Conservation (phyloP, 2,329 filamentous ascomycete species). For the Dichotomopilus funicola region DNA sequence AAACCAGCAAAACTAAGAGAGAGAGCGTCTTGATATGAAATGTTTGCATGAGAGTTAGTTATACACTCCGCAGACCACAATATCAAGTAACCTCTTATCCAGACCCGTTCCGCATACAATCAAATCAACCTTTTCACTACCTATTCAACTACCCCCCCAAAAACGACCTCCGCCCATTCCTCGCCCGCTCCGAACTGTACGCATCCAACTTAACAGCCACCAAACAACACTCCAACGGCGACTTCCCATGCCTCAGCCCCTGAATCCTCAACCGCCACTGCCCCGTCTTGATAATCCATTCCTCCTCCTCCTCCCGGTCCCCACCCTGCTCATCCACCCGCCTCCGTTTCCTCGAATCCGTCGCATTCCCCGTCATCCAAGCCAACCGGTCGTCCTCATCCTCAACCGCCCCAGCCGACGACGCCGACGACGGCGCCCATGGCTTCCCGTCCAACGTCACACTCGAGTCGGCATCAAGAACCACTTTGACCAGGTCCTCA, state of each 20-base stretch:
- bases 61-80: not conserved
- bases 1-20: not conserved
- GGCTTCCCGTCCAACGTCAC: slow-evolving; percentile 53
- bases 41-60: too few relatives aligned
- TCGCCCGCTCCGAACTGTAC: slow-evolving; percentile 55
- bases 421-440: slow-evolving; percentile 25
- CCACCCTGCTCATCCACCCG: slow-evolving; percentile 33
- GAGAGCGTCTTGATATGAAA: not conserved
- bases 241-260: slow-evolving; percentile 41
- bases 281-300: slow-evolving; percentile 61
- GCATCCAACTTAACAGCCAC: slow-evolving; percentile 72
- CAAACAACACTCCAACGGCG: slow-evolving; percentile 62
- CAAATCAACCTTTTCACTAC: not conserved
- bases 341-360: slow-evolving; percentile 40
- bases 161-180: slow-evolving; percentile 62
- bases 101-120: not conserved
- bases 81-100: not conserved
- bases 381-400: slow-evolving; percentile 17
- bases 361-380: not conserved
- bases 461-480: slow-evolving; percentile 53
- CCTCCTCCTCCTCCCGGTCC: slow-evolving; percentile 32
- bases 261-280: slow-evolving; percentile 69
- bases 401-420: slow-evolving; percentile 16
- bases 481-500: slow-evolving; percentile 61
- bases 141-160: slow-evolving; percentile 32